Conservation (phyloP, 805 yeast genomes). For the Millerozyma acaciae region DNA sequence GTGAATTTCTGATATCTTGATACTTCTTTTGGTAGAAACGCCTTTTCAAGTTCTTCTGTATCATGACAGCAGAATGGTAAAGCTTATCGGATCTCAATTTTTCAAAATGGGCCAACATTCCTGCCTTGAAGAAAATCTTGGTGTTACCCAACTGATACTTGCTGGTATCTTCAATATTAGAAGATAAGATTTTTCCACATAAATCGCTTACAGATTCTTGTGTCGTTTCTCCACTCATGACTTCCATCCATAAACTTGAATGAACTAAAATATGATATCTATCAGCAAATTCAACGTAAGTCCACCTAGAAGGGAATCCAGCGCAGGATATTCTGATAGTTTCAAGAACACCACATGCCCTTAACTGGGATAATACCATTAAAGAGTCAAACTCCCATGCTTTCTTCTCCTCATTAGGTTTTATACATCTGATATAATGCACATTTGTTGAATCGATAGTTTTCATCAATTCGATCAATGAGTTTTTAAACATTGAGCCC, state of each 20-base stretch:
- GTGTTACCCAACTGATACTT: conserved; percentile 90
- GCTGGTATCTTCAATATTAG: conserved; percentile 58
- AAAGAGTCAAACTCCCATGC: conserved; percentile 96
- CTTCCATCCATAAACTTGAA: conserved; percentile 63
- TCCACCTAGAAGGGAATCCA: conserved; percentile 96
- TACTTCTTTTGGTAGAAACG: conserved; percentile 60
- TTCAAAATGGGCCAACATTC: conserved; percentile 90
- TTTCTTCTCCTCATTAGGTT: conserved; percentile 89
- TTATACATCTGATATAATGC: conserved; percentile 95
- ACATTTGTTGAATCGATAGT: conserved; percentile 94
- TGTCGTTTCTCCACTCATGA: conserved; percentile 48
- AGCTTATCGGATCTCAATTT: conserved; percentile 78
- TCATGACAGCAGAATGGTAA: conserved; percentile 70
- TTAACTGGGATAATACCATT: conserved; percentile 90
- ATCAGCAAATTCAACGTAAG: conserved; percentile 87
- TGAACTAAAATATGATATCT: conserved; percentile 81
- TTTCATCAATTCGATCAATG: conserved; percentile 86
- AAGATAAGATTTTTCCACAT: conserved; percentile 63
- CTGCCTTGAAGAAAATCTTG: conserved; percentile 93
- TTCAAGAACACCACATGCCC: conserved; percentile 98
- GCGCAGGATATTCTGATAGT: conserved; percentile 96
- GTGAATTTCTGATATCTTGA: conserved; percentile 49
- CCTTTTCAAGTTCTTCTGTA: conserved; percentile 79
- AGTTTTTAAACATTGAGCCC: conserved; percentile 90
- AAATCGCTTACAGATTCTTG: conserved; percentile 57